Percentiles rank a stretch among this genome's conserved stretches.
Evolutionary conservation across 2,329 filamentous ascomycete species (phyloP).

Genomic region (Chlorencoelia australis): DNA sequence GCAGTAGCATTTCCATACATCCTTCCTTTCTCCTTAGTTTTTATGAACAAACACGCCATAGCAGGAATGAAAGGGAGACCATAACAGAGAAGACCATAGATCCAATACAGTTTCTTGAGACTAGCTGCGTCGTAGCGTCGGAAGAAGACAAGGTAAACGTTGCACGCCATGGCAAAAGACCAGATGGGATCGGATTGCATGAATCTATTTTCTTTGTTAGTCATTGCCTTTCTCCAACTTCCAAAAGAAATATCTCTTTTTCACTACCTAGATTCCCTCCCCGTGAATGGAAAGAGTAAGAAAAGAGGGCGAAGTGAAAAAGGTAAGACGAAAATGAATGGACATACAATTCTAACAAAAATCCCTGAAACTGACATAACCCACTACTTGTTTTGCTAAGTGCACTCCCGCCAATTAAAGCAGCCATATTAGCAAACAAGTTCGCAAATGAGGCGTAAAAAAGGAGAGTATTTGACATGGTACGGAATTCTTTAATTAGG

Average conservation of each 20-base stretch:
- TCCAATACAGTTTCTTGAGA: constrained; percentile 42
- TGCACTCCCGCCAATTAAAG: constrained; percentile 43
- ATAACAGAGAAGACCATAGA: constrained; percentile 44
- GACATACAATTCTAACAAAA: constrained; percentile 68
- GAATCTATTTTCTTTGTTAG: constrained; percentile 51
- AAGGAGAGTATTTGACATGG: constrained; percentile 63
- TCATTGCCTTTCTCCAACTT: neutral
- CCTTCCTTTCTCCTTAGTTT: constrained; percentile 23
- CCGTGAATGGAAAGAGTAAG: too few relatives aligned
- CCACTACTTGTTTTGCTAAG: constrained; percentile 13
- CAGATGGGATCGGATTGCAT: constrained; percentile 42
- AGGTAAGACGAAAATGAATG: constrained; percentile 38
- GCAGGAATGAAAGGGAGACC: constrained; percentile 45
- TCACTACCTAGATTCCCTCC: too few relatives aligned
- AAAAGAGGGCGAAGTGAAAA: too few relatives aligned
- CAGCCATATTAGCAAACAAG: constrained; percentile 46
- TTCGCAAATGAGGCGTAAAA: constrained; percentile 54
- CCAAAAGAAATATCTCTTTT: constrained; percentile 33
- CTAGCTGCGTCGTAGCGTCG: constrained; percentile 40
- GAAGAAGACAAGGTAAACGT: constrained; percentile 53
- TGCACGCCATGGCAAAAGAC: constrained; percentile 50
- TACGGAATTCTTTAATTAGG: constrained; percentile 60
- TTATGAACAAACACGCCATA: constrained; percentile 43
- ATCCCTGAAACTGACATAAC: constrained; percentile 61
- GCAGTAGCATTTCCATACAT: constrained; percentile 31